Conservation (phyloP, 257 asterid genomes). For the Primulina tabacum region DNA sequence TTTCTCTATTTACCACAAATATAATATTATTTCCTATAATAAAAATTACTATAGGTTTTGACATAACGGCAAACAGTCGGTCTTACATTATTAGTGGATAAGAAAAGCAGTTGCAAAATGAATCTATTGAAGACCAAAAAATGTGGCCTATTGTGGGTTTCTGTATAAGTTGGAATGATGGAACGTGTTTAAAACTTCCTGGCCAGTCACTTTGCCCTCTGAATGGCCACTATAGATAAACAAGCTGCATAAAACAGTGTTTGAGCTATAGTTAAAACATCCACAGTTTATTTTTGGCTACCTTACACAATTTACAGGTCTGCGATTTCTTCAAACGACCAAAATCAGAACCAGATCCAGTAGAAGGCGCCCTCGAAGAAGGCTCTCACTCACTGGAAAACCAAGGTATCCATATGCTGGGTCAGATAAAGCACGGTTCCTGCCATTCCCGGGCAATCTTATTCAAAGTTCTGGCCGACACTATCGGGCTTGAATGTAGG, state of each 20-base stretch:
- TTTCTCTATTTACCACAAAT: too few relatives aligned
- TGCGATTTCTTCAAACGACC: conserved; percentile 71
- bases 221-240: background rate
- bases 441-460: conserved; percentile 84
- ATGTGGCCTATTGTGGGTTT: background rate
- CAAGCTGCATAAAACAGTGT: conserved; percentile 7
- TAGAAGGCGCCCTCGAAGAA: conserved; percentile 75
- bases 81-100: background rate
- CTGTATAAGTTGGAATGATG: background rate
- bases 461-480: conserved; percentile 88
- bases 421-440: conserved; percentile 78
- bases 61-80: background rate
- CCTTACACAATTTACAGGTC: conserved; percentile 43
- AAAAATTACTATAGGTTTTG: background rate
- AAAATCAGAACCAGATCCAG: conserved; percentile 50
- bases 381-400: conserved; percentile 63
- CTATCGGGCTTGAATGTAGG: conserved; percentile 69
- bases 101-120: background rate
- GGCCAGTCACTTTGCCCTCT: background rate
- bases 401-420: conserved; percentile 80
- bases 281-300: conserved; percentile 8
- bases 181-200: conserved; percentile 15
- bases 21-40: too few relatives aligned
- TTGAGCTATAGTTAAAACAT: background rate
- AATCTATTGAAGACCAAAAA: background rate